Evolutionary conservation across 2,329 filamentous ascomycete species (phyloP).

Genomic region (Penicillium fuscoglaucum): DNA sequence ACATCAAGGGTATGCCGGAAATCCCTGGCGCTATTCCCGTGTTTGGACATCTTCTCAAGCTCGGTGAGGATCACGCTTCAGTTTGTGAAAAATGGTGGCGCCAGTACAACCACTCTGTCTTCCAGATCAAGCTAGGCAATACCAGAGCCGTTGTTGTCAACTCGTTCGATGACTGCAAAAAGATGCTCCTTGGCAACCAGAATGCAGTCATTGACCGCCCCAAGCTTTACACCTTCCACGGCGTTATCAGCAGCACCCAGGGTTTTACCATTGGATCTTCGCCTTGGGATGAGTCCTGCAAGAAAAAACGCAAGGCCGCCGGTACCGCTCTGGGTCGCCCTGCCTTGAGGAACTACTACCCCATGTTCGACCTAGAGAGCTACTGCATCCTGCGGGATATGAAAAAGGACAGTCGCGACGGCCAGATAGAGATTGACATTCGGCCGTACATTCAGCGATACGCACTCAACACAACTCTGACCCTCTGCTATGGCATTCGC

Average conservation of each 20-base stretch:
- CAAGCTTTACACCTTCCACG: slow-evolving; percentile 73
- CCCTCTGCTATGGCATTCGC: slow-evolving; percentile 72
- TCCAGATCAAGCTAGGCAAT: slow-evolving; percentile 51
- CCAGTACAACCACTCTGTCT: slow-evolving; percentile 58
- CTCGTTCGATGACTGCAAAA: slow-evolving; percentile 66
- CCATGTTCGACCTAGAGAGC: slow-evolving; percentile 73
- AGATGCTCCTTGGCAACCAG: slow-evolving; percentile 70
- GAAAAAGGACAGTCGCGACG: slow-evolving; percentile 59
- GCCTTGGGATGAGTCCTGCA: slow-evolving; percentile 75
- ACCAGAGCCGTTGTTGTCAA: slow-evolving; percentile 69
- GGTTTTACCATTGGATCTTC: slow-evolving; percentile 77
- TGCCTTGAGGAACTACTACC: slow-evolving; percentile 70
- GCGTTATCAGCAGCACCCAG: slow-evolving; percentile 68
- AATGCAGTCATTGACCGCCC: slow-evolving; percentile 72
- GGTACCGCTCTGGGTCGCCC: slow-evolving; percentile 72
- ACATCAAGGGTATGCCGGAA: slow-evolving; percentile 58
- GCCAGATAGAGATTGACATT: slow-evolving; percentile 62
- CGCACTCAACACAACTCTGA: slow-evolving; percentile 70
- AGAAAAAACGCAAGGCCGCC: slow-evolving; percentile 69
- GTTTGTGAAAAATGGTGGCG: slow-evolving; percentile 55
- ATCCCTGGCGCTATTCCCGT: slow-evolving; percentile 57
- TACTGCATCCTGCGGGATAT: slow-evolving; percentile 68
- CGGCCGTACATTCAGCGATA: slow-evolving; percentile 68
- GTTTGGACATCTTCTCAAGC: slow-evolving; percentile 59
- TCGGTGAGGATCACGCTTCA: slow-evolving; percentile 56